Percentiles rank a stretch among this genome's conserved stretches.
Conservation (phyloP, 73 alveolate genomes). For the Stentor roeselii region DNA sequence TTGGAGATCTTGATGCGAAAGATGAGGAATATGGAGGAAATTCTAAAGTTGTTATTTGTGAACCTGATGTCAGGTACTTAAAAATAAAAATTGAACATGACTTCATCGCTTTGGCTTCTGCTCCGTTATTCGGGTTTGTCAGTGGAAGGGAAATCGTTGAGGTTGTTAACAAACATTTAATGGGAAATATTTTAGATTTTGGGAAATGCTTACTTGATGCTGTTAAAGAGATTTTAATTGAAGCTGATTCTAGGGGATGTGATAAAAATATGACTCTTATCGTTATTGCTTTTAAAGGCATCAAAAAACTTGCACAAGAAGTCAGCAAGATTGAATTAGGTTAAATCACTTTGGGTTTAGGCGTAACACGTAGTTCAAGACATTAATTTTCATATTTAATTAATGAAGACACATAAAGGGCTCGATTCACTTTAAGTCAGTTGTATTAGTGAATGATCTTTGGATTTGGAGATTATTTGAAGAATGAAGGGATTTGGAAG, state of each 20-base stretch:
- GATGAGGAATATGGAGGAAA: slow-evolving; percentile 90
- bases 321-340: background rate
- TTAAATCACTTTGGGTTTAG: background rate
- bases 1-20: slow-evolving; percentile 98
- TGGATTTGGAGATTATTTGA: no score
- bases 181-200: background rate
- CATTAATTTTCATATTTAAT: no score
- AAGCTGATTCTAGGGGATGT: background rate
- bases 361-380: no score
- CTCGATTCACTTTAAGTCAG: no score
- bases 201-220: background rate
- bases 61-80: slow-evolving; percentile 86
- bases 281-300: slow-evolving; percentile 70
- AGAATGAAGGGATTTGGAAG: background rate
- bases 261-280: slow-evolving; percentile 93
- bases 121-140: slow-evolving; percentile 56
- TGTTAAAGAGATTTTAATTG: background rate
- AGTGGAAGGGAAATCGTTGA: slow-evolving; percentile 54
- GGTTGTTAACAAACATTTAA: background rate
- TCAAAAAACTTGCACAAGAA: background rate
- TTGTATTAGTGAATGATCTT: background rate
- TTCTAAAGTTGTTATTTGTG: slow-evolving; percentile 87
- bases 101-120: slow-evolving; percentile 62
- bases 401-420: no score
- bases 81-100: slow-evolving; percentile 70